Evolutionary conservation across 805 yeast genomes (phyloP).

Genomic region (Lipomyces yamadae): DNA sequence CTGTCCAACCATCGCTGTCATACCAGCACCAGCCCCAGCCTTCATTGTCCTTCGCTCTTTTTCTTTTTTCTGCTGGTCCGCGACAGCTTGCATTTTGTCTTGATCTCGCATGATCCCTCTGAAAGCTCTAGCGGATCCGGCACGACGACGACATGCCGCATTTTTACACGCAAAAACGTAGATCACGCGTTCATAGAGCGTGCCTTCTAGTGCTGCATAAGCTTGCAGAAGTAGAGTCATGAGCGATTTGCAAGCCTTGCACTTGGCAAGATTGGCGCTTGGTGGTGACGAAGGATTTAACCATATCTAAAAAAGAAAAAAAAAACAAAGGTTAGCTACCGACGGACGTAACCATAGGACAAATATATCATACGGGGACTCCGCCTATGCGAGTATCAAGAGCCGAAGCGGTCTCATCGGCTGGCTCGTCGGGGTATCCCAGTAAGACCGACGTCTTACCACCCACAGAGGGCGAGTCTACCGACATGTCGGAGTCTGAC

Average conservation of each 20-base stretch:
- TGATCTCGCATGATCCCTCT: constrained; percentile 75
- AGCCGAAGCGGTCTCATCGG: constrained; percentile 36
- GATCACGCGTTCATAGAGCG: constrained; percentile 76
- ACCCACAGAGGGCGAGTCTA: constrained; percentile 15
- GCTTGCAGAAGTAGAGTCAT: constrained; percentile 79
- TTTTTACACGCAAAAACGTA: constrained; percentile 79
- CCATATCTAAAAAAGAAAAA: constrained; percentile 53
- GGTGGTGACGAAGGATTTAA: constrained; percentile 65
- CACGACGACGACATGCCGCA: constrained; percentile 65
- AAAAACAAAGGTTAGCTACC: constrained; percentile 4
- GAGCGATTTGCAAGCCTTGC: constrained; percentile 66
- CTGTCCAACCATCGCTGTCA: constrained; percentile 42
- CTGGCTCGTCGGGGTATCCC: constrained; percentile 45
- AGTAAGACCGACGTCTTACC: constrained; percentile 44
- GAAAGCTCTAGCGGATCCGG: constrained; percentile 74
- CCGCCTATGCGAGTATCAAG: constrained; percentile 84
- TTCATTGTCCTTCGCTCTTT: constrained; percentile 51
- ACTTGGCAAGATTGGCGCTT: constrained; percentile 53
- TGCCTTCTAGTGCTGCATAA: constrained; percentile 73
- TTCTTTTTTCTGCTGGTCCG: constrained; percentile 43
- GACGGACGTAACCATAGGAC: neutral
- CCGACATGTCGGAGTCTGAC: constrained; percentile 34
- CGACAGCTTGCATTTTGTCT: constrained; percentile 45
- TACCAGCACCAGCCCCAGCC: constrained; percentile 45
- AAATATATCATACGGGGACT: constrained; percentile 49